Percentiles rank a stretch among this genome's conserved stretches.
phyloP scores from a whole-genome alignment of 2,329 filamentous ascomycete species.

The Exserohilum turcica region DNA sequence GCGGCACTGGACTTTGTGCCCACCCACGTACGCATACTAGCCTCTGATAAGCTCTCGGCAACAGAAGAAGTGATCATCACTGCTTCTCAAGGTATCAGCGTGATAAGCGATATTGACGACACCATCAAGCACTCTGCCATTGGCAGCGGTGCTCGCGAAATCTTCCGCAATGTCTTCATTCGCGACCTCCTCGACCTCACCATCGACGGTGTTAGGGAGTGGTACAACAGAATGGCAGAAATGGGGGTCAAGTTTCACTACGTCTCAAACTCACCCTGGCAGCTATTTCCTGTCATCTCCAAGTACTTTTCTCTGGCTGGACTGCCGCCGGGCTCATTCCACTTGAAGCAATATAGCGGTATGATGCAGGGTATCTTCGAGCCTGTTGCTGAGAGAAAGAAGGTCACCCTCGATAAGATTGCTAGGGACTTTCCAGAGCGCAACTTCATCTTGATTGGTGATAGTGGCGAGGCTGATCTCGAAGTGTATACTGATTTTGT shows the following conservation, averaged over 20 bases:
- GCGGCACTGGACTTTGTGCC: conserved; percentile 87
- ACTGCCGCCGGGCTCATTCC: conserved; percentile 85
- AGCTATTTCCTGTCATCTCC: conserved; percentile 86
- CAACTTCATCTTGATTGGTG: conserved; percentile 88
- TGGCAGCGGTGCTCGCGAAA: conserved; percentile 82
- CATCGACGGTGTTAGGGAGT: conserved; percentile 85
- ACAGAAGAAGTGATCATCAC: conserved; percentile 79
- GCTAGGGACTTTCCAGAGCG: conserved; percentile 87
- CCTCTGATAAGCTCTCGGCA: conserved; percentile 81
- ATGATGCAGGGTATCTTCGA: conserved; percentile 99
- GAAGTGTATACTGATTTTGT: conserved; percentile 98
- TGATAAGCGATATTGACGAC: conserved; percentile 98
- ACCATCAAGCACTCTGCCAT: conserved; percentile 97
- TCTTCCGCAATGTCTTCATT: conserved; percentile 95
- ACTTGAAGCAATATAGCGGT: conserved; percentile 93
- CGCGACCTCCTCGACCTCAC: conserved; percentile 80
- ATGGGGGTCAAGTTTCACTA: conserved; percentile 92
- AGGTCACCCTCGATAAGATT: conserved; percentile 81
- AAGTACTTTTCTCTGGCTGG: conserved; percentile 82
- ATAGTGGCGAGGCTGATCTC: conserved; percentile 94
- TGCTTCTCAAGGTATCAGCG: conserved; percentile 77
- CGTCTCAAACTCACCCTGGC: conserved; percentile 99
- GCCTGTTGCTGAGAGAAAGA: conserved; percentile 93
- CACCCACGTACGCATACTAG: conserved; percentile 84
- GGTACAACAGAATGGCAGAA: conserved; percentile 78